phyloP scores from a whole-genome alignment of 495 filamentous ascomycete species.

The Podospora comata region DNA sequence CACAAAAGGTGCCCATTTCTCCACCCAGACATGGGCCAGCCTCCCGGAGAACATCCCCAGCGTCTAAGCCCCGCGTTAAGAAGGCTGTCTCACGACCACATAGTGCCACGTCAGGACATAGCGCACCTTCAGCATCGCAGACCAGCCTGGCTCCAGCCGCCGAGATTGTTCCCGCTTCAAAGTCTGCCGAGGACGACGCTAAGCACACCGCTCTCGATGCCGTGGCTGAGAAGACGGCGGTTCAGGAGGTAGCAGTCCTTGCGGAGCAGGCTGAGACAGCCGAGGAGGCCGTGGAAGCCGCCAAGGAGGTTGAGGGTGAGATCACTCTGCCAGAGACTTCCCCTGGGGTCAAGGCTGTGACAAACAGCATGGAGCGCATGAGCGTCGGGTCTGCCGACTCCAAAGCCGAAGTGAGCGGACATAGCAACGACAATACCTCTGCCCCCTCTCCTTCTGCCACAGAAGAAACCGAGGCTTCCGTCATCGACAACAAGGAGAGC shows the following conservation, averaged over 20 bases:
- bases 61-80: slow-evolving; percentile 27
- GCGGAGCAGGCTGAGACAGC: slow-evolving; percentile 34
- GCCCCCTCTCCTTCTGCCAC: background rate
- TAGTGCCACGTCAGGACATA: background rate
- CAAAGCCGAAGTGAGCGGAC: background rate
- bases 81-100: slow-evolving; percentile 18
- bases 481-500: background rate
- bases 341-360: slow-evolving; percentile 29
- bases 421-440: background rate
- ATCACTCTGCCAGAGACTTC: slow-evolving; percentile 4
- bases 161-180: slow-evolving; percentile 18
- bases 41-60: slow-evolving; percentile 24
- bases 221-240: slow-evolving; percentile 17
- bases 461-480: slow-evolving; percentile 15
- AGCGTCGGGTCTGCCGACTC: slow-evolving; percentile 13
- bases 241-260: slow-evolving; percentile 31
- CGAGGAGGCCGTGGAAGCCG: slow-evolving; percentile 28
- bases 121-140: background rate
- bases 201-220: background rate
- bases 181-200: slow-evolving; percentile 9
- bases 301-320: slow-evolving; percentile 24
- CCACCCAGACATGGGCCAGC: slow-evolving; percentile 38
- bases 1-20: slow-evolving; percentile 58
- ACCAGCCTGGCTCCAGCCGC: slow-evolving; percentile 21
- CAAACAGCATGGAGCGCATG: slow-evolving; percentile 26